Evolutionary conservation across 164 flowering plant species (phyloP).

Genomic region (Chloranthus sessilifolius): DNA sequence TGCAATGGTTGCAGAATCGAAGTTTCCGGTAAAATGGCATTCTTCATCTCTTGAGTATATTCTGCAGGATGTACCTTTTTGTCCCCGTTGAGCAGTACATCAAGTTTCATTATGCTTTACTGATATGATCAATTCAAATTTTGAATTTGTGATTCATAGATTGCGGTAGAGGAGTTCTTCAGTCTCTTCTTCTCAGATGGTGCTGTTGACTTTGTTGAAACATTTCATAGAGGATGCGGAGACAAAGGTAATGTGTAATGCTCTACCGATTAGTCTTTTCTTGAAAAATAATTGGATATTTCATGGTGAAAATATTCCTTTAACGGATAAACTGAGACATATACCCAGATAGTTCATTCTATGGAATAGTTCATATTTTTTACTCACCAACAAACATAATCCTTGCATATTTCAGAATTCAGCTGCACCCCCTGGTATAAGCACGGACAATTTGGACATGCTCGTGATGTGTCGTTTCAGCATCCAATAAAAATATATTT

Average conservation of each 20-base stretch:
- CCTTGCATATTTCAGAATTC: conserved; percentile 48
- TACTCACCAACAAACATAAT: no score
- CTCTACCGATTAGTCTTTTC: no score
- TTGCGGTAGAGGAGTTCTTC: conserved; percentile 77
- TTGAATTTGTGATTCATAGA: conserved; percentile 21
- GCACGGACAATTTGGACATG: conserved; percentile 57
- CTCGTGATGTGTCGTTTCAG: conserved; percentile 75
- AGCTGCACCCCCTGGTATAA: conserved; percentile 65
- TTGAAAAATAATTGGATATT: no score
- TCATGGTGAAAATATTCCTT: no score
- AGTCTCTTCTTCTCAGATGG: conserved; percentile 62
- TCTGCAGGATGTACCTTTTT: background rate
- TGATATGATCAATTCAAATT: background rate
- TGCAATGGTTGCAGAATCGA: conserved; percentile 69
- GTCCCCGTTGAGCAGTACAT: conserved; percentile 1
- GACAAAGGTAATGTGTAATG: conserved; percentile 66
- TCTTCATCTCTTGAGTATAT: conserved; percentile 1
- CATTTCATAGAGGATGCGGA: conserved; percentile 75
- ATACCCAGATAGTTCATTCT: no score
- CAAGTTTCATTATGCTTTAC: background rate
- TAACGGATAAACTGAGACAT: no score
- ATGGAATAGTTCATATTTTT: no score
- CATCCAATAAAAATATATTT: conserved; percentile 92
- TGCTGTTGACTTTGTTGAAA: conserved; percentile 50
- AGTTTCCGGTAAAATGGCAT: conserved; percentile 57